phyloP scores from a whole-genome alignment of 2,329 filamentous ascomycete species.

The Talaromyces verruculosus region DNA sequence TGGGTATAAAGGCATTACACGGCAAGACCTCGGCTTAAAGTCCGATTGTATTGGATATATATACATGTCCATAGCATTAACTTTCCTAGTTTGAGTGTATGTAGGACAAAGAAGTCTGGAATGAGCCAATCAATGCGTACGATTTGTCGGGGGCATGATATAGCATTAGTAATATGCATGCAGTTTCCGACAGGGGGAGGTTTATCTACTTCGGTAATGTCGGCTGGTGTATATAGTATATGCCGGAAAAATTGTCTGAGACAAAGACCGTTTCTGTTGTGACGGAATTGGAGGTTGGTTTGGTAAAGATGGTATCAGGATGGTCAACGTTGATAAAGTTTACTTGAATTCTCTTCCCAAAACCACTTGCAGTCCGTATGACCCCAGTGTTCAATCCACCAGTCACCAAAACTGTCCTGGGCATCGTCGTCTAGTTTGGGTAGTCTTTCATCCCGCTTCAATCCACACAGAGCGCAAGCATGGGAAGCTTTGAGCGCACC shows the following conservation, averaged over 20 bases:
- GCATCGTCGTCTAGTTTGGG: slow-evolving; percentile 71
- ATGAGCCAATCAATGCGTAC: too few relatives aligned
- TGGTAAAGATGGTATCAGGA: not conserved
- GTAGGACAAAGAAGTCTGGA: not conserved
- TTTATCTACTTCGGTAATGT: not conserved
- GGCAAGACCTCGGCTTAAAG: not conserved
- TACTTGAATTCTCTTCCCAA: slow-evolving; percentile 74
- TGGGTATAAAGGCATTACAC: not conserved
- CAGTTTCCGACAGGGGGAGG: not conserved
- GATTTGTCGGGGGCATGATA: not conserved
- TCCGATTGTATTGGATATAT: not conserved
- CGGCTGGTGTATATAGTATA: not conserved
- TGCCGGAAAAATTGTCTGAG: not conserved
- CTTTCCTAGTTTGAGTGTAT: not conserved
- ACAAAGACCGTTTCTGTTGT: not conserved
- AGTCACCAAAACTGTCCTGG: slow-evolving; percentile 92
- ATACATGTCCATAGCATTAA: not conserved
- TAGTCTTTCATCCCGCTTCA: slow-evolving; percentile 84
- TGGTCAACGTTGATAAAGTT: slow-evolving; percentile 65
- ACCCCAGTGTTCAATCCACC: slow-evolving; percentile 91
- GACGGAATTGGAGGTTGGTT: not conserved
- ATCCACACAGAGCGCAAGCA: slow-evolving; percentile 79
- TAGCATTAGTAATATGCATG: not conserved
- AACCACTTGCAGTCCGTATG: slow-evolving; percentile 78
- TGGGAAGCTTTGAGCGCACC: slow-evolving; percentile 72